These are phyloP conservation scores for Ciborinia camelliae DNA, from an alignment of 2,329 filamentous ascomycete species.

Conservation along the genomic window DNA sequence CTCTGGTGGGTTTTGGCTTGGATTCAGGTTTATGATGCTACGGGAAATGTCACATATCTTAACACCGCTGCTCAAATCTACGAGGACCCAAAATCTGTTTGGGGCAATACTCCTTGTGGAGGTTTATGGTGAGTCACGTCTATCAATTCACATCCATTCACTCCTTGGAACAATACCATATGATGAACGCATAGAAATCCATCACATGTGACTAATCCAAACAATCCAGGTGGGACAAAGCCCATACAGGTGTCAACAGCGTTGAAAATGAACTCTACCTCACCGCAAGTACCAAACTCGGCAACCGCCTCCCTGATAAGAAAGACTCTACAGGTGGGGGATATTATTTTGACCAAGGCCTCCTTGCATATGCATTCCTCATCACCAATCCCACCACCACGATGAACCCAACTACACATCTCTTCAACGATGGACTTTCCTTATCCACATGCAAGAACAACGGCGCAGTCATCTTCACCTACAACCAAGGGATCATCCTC, in stretches of 20 bases:
- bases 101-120: constrained; percentile 49
- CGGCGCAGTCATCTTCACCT: constrained; percentile 45
- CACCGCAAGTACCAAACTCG: constrained; percentile 52
- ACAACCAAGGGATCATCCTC: constrained; percentile 61
- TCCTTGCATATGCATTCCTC: constrained; percentile 52
- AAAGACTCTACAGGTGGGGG: constrained; percentile 43
- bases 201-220: background rate
- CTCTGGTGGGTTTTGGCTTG: constrained; percentile 63
- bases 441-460: constrained; percentile 49
- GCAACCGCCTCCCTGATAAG: constrained; percentile 48
- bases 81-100: constrained; percentile 52
- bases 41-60: constrained; percentile 51
- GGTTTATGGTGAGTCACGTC: constrained; percentile 45
- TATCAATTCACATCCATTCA: background rate
- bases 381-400: constrained; percentile 41
- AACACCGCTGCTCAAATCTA: constrained; percentile 52
- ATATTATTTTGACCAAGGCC: constrained; percentile 57
- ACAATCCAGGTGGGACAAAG: constrained; percentile 49
- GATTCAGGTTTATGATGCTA: constrained; percentile 55
- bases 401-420: constrained; percentile 46
- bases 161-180: constrained; percentile 11
- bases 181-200: background rate
- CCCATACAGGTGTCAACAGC: constrained; percentile 50
- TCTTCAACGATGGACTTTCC: constrained; percentile 53
- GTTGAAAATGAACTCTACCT: constrained; percentile 58